These are phyloP conservation scores for Sporothrix brunneoviolacea DNA, from an alignment of 2,329 filamentous ascomycete species.

Conservation along the genomic window DNA sequence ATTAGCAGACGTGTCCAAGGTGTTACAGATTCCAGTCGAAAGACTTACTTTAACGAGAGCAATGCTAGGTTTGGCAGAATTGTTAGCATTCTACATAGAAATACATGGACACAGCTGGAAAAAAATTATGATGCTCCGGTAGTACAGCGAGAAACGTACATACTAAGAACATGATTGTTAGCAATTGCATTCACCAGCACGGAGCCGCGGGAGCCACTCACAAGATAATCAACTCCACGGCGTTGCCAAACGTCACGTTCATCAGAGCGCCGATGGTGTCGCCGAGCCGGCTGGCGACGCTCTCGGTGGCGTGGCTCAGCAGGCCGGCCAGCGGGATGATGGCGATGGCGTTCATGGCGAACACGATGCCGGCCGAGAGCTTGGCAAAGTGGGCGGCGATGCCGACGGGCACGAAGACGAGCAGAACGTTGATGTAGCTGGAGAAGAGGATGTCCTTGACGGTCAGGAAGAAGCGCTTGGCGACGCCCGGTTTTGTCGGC, in stretches of 20 bases:
- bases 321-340: constrained; percentile 82
- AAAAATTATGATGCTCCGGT: too few species aligned
- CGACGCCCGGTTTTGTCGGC: constrained; percentile 15
- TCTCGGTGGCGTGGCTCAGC: constrained; percentile 79
- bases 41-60: constrained; percentile 17
- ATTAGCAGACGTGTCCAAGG: background rate
- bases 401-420: constrained; percentile 65
- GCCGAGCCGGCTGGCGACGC: constrained; percentile 72
- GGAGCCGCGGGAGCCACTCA: too few species aligned
- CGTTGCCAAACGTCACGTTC: constrained; percentile 89
- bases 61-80: constrained; percentile 7
- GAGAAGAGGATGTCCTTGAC: constrained; percentile 50
- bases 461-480: constrained; percentile 35
- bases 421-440: constrained; percentile 58
- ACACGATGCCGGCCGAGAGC: constrained; percentile 37
- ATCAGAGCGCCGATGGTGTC: constrained; percentile 83
- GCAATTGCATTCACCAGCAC: too few species aligned
- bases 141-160: constrained; percentile 4
- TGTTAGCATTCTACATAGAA: background rate
- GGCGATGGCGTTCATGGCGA: constrained; percentile 59
- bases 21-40: background rate
- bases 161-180: constrained; percentile 35
- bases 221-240: constrained; percentile 82
- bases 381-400: constrained; percentile 45
- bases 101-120: background rate